phyloP scores from a whole-genome alignment of 1,284 basidiomycete genomes.

The Leccinum fallax region DNA sequence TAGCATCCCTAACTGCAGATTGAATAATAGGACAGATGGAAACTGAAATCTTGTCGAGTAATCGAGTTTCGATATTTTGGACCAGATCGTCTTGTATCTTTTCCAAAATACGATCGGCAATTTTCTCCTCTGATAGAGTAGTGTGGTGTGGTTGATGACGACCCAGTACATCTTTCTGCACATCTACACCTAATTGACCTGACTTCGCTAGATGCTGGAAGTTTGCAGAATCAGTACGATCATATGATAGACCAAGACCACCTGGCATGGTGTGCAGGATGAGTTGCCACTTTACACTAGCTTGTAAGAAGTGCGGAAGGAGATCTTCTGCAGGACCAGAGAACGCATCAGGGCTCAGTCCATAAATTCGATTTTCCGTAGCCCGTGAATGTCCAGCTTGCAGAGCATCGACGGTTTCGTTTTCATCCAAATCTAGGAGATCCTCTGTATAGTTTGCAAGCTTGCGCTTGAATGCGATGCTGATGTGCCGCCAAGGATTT shows the following conservation, averaged over 20 bases:
- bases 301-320: not conserved
- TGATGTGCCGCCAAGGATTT: not conserved
- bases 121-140: not conserved
- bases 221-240: not conserved
- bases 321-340: not conserved
- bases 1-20: not conserved
- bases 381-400: not conserved
- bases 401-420: not conserved
- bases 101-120: not conserved
- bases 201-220: not conserved
- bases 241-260: not conserved
- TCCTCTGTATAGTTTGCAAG: not conserved
- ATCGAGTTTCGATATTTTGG: not conserved
- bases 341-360: not conserved
- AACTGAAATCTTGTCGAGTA: not conserved
- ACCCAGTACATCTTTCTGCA: not conserved
- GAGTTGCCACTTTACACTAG: not conserved
- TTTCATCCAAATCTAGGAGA: too few relatives aligned
- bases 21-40: not conserved
- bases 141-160: not conserved
- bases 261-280: not conserved
- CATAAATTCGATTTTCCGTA: not conserved
- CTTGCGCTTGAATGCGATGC: not conserved
- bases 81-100: not conserved
- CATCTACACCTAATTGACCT: not conserved